These are phyloP conservation scores for Hydrangea macrophylla DNA, from an alignment of 148 eudicot species.

Conservation along the genomic window DNA sequence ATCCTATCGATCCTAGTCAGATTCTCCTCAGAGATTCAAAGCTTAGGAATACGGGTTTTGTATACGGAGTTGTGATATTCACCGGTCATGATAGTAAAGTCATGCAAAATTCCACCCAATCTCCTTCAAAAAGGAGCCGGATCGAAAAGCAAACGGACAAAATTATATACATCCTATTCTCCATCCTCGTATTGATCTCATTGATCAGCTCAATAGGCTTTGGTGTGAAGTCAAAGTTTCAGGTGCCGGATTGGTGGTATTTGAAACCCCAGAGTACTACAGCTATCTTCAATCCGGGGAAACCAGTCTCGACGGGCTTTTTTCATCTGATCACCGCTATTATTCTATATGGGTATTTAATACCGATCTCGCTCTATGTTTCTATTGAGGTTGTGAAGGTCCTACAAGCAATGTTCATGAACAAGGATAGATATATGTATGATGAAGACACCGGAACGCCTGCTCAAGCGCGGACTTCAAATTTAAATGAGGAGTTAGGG, in stretches of 20 bases:
- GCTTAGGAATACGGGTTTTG: constrained; percentile 58
- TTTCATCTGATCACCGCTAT: constrained; percentile 88
- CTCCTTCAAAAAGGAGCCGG: constrained; percentile 70
- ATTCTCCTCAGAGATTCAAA: constrained; percentile 68
- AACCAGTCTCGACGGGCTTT: constrained; percentile 59
- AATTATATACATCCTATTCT: constrained; percentile 63
- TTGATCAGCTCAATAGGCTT: constrained; percentile 62
- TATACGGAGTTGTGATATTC: constrained; percentile 62
- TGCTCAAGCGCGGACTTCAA: constrained; percentile 91
- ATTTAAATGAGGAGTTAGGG: constrained; percentile 91
- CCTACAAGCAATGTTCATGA: constrained; percentile 87
- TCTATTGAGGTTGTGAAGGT: constrained; percentile 97
- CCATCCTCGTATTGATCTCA: constrained; percentile 62
- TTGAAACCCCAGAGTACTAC: constrained; percentile 32
- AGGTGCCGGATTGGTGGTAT: constrained; percentile 65
- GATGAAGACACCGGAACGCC: constrained; percentile 89
- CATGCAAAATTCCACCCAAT: constrained; percentile 63
- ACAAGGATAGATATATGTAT: constrained; percentile 74
- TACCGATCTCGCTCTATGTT: constrained; percentile 92
- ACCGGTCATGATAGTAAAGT: constrained; percentile 77
- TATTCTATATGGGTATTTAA: constrained; percentile 86
- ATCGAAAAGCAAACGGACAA: constrained; percentile 67
- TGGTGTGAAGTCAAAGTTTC: constrained; percentile 39
- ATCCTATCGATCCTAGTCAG: constrained; percentile 65
- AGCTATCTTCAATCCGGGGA: constrained; percentile 47